A percentile compares a stretch with the other conserved stretches of the same genome.
These are phyloP conservation scores for Elaeis guineensis DNA, from an alignment of 176 grass and related monocot genomes.

Conservation along the genomic window DNA sequence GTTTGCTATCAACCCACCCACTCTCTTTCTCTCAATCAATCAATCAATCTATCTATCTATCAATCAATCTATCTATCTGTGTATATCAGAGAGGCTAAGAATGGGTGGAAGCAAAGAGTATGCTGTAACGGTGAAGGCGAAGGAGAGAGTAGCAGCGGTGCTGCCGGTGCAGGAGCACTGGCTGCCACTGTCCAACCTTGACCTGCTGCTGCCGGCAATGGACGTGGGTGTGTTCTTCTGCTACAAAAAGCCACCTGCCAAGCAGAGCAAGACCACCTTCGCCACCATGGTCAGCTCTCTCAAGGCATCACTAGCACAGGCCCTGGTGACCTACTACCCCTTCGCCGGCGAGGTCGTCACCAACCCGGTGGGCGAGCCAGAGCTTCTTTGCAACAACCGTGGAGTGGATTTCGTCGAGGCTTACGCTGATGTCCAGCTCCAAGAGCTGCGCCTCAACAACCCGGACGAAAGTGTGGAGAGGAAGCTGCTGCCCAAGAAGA, in stretches of 20 bases:
- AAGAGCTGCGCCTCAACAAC: conserved; percentile 30
- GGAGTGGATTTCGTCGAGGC: conserved; percentile 49
- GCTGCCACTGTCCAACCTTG: conserved; percentile 47
- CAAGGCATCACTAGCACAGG: conserved; percentile 34
- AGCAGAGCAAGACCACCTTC: conserved; percentile 5
- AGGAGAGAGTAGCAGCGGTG: conserved; percentile 27
- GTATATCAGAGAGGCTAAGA: neutral
- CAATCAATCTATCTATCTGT: neutral
- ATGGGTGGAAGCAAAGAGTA: conserved; percentile 28
- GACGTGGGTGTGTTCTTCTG: conserved; percentile 68
- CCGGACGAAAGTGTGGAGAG: conserved; percentile 49
- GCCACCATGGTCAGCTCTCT: conserved; percentile 18
- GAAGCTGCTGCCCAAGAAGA: conserved; percentile 58
- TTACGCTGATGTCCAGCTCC: conserved; percentile 30
- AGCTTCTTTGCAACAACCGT: conserved; percentile 52
- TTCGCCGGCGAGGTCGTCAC: conserved; percentile 37
- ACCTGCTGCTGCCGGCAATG: conserved; percentile 47
- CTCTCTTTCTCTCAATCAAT: neutral
- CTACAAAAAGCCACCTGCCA: conserved; percentile 28
- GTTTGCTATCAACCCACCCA: too few species aligned
- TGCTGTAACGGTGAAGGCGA: conserved; percentile 21
- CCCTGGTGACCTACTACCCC: conserved; percentile 50
- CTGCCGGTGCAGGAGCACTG: conserved; percentile 41
- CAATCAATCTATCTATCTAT: neutral
- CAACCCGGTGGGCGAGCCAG: conserved; percentile 36